Conservation (phyloP, 73 alveolate genomes). For the Breviolum minutum region DNA sequence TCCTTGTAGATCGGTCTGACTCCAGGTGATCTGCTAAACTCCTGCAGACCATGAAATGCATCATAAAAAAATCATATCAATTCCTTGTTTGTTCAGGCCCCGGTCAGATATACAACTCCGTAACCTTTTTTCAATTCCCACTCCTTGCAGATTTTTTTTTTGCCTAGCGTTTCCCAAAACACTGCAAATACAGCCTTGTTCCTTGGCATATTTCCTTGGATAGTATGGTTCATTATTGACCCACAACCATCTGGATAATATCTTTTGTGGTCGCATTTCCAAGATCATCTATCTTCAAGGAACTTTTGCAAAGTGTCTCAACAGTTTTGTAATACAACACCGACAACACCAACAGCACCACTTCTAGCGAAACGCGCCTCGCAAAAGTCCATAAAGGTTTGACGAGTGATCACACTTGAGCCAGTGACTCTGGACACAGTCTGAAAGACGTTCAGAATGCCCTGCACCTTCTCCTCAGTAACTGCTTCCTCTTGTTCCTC, state of each 20-base stretch:
- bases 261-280: background rate
- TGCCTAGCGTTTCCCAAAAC: no score
- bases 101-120: no score
- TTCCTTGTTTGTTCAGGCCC: no score
- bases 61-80: no score
- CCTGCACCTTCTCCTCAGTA: slow-evolving; percentile 39
- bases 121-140: no score
- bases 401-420: slow-evolving; percentile 46
- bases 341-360: background rate
- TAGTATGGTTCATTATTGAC: no score
- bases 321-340: background rate
- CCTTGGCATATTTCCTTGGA: no score
- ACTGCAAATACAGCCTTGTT: no score
- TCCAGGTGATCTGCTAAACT: slow-evolving; percentile 3
- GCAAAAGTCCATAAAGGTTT: slow-evolving; percentile 63
- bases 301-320: background rate
- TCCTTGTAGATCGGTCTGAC: background rate
- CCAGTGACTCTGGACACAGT: slow-evolving; percentile 56
- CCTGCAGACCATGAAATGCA: background rate
- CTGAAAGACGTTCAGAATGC: slow-evolving; percentile 56
- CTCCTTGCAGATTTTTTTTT: no score
- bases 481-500: slow-evolving; percentile 55
- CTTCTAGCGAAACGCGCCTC: background rate
- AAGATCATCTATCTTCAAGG: background rate
- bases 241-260: no score